phyloP scores from a whole-genome alignment of 2,329 filamentous ascomycete genomes.

The Ascochyta viciae-villosae region DNA sequence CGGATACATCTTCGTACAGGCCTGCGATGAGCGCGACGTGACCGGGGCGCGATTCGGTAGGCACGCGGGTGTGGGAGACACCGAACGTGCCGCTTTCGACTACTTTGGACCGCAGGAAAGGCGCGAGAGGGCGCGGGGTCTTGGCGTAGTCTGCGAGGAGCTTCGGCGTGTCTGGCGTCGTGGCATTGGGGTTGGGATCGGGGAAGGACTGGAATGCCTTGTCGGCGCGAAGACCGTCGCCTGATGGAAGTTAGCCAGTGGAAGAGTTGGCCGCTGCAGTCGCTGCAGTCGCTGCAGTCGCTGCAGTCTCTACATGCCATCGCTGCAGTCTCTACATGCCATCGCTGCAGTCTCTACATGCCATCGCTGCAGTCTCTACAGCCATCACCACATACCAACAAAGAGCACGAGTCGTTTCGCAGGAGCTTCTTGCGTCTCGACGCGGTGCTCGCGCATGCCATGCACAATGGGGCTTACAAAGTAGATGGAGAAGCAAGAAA shows the following conservation, averaged over 20 bases:
- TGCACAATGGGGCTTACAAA: conserved; percentile 97
- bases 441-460: conserved; percentile 84
- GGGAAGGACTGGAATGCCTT: conserved; percentile 95
- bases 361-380: not conserved
- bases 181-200: conserved; percentile 74
- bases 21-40: conserved; percentile 97
- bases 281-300: too few relatives aligned
- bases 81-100: conserved; percentile 93
- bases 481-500: conserved; percentile 98
- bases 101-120: conserved; percentile 88
- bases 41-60: conserved; percentile 93
- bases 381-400: conserved; percentile 67
- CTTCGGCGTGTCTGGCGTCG: conserved; percentile 48
- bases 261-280: too few relatives aligned
- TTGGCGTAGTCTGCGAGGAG: conserved; percentile 43
- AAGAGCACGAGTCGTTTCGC: conserved; percentile 91
- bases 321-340: too few relatives aligned
- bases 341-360: not conserved
- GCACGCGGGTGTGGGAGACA: conserved; percentile 94
- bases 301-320: too few relatives aligned
- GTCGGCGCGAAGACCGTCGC: conserved; percentile 93
- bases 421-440: conserved; percentile 76
- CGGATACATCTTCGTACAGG: conserved; percentile 96
- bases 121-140: conserved; percentile 81
- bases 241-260: conserved; percentile 44